Evolutionary conservation across 2,329 filamentous ascomycete genomes (phyloP).

Genomic region (Pseudocercospora fuligena): DNA sequence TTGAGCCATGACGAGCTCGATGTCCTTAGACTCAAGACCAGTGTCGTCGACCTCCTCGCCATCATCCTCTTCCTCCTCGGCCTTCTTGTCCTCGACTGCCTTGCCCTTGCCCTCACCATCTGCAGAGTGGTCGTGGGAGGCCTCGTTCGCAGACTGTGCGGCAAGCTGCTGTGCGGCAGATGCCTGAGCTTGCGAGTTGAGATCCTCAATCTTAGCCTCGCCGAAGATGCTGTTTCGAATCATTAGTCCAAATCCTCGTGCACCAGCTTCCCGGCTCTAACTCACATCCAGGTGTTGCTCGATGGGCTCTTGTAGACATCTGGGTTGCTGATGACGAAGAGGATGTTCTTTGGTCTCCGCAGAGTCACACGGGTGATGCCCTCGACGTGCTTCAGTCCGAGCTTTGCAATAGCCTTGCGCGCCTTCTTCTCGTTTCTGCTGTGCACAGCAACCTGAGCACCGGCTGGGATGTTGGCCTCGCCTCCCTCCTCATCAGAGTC

Average conservation of each 20-base stretch:
- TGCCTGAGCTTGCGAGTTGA: slow-evolving; percentile 97
- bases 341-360: slow-evolving; percentile 98
- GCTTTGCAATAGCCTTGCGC: slow-evolving; percentile 98
- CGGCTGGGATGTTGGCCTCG: slow-evolving; percentile 74
- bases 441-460: slow-evolving; percentile 88
- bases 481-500: slow-evolving; percentile 76
- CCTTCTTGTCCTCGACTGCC: slow-evolving; percentile 66
- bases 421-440: slow-evolving; percentile 99
- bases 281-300: slow-evolving; percentile 99
- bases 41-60: slow-evolving; percentile 94
- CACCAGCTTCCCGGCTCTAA: slow-evolving; percentile 5
- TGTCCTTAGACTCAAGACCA: slow-evolving; percentile 98
- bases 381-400: slow-evolving; percentile 92
- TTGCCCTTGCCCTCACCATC: slow-evolving; percentile 82
- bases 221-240: slow-evolving; percentile 79
- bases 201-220: slow-evolving; percentile 99
- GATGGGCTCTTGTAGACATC: slow-evolving; percentile 99
- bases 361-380: slow-evolving; percentile 98
- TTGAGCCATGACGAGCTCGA: slow-evolving; percentile 98
- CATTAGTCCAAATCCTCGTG: slow-evolving; percentile 16
- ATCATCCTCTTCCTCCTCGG: slow-evolving; percentile 80
- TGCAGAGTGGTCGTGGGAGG: slow-evolving; percentile 73
- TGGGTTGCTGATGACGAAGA: slow-evolving; percentile 99
- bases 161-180: slow-evolving; percentile 95
- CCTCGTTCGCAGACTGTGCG: slow-evolving; percentile 69